Percentiles rank a stretch among this genome's conserved stretches.
Conservation (phyloP, 1,284 basidiomycete species). For the Marasmius oreades region DNA sequence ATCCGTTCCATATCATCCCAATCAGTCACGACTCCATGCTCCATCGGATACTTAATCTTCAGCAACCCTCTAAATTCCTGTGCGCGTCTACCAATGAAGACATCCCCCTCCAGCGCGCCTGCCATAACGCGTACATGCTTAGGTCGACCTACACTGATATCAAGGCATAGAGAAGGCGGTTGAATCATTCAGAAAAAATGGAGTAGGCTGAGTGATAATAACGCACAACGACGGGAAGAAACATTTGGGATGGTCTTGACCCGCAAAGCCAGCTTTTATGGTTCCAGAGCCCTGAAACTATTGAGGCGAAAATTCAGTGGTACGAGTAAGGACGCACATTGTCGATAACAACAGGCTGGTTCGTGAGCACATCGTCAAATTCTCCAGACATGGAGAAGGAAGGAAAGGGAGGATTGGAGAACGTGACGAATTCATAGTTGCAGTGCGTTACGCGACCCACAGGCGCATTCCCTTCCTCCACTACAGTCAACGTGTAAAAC, state of each 20-base stretch:
- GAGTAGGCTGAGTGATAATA: conserved; percentile 32
- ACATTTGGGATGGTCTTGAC: conserved; percentile 96
- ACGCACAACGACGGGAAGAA: conserved; percentile 98
- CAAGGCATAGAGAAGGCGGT: conserved; percentile 8
- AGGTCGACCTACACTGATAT: conserved; percentile 82
- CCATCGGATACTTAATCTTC: conserved; percentile 99
- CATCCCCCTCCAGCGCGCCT: conserved; percentile 88
- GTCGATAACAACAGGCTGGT: conserved; percentile 94
- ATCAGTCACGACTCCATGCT: conserved; percentile 91
- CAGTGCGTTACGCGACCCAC: neutral
- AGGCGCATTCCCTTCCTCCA: neutral
- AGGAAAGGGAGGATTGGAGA: conserved; percentile 1
- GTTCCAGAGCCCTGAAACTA: conserved; percentile 84
- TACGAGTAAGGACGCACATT: conserved; percentile 59
- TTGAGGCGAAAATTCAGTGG: conserved; percentile 17
- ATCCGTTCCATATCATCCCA: conserved; percentile 99
- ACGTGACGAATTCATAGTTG: conserved; percentile 7
- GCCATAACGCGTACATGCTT: conserved; percentile 98
- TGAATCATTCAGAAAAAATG: conserved; percentile 23
- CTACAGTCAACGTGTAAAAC: neutral
- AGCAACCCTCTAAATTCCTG: conserved; percentile 92
- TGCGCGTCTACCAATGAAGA: conserved; percentile 90
- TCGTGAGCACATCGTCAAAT: conserved; percentile 88
- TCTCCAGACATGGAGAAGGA: conserved; percentile 62
- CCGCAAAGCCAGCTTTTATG: conserved; percentile 97